These are phyloP conservation scores for Lipomyces kockii DNA, from an alignment of 805 yeast genomes.

Conservation along the genomic window DNA sequence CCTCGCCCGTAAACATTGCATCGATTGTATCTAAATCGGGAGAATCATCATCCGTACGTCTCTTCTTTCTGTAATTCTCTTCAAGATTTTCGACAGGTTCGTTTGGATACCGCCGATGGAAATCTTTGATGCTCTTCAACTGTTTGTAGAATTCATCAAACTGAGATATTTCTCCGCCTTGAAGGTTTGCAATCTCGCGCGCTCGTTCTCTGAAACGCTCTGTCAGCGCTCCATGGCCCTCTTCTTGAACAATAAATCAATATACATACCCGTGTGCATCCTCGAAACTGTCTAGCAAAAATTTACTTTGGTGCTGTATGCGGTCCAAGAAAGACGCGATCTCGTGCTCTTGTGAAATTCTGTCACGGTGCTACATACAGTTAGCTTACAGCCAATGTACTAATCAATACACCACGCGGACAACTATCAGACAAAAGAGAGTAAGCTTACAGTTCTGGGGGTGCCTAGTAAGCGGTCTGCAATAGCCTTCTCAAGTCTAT, in stretches of 20 bases:
- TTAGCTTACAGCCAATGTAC: neutral
- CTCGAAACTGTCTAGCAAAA: slow-evolving; percentile 35
- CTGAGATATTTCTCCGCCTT: slow-evolving; percentile 40
- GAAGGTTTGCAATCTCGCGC: slow-evolving; percentile 33
- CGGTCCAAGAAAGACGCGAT: slow-evolving; percentile 56
- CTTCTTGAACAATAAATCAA: slow-evolving; percentile 5
- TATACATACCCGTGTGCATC: slow-evolving; percentile 22
- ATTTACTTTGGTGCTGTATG: slow-evolving; percentile 47
- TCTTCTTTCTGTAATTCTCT: slow-evolving; percentile 38
- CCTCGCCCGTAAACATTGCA: slow-evolving; percentile 60
- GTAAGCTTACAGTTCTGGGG: slow-evolving; percentile 29
- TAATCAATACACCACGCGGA: slow-evolving; percentile 44
- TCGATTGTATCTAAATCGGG: slow-evolving; percentile 46
- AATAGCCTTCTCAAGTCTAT: slow-evolving; percentile 70
- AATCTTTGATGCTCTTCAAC: slow-evolving; percentile 44
- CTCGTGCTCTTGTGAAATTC: slow-evolving; percentile 59
- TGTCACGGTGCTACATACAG: slow-evolving; percentile 24
- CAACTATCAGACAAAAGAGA: slow-evolving; percentile 51
- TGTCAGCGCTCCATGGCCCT: neutral
- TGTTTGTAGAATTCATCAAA: slow-evolving; percentile 50
- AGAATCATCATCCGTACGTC: slow-evolving; percentile 26
- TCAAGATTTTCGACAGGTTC: slow-evolving; percentile 43
- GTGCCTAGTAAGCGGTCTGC: slow-evolving; percentile 56
- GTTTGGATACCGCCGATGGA: slow-evolving; percentile 44
- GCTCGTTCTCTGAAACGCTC: slow-evolving; percentile 20